Percentiles rank a stretch among this genome's conserved stretches.
These are phyloP conservation scores for Diaporthe humulicola DNA, from an alignment of 2,329 filamentous ascomycete genomes.

Conservation along the genomic window DNA sequence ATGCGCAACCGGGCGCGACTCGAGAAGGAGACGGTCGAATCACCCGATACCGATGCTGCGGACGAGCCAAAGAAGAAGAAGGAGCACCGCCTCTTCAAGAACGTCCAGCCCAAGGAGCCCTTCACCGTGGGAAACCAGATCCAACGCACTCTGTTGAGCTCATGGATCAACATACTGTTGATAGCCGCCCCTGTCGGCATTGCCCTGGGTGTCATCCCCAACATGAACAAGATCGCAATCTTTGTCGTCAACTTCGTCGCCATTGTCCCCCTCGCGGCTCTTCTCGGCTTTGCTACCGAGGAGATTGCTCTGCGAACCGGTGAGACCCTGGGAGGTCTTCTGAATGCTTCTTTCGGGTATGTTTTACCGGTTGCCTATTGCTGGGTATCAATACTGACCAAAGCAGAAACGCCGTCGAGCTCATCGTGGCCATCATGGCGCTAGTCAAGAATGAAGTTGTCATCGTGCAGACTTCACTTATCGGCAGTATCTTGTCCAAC, in stretches of 20 bases:
- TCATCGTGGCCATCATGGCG: slow-evolving; percentile 91
- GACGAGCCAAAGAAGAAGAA: slow-evolving; percentile 56
- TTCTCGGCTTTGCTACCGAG: slow-evolving; percentile 91
- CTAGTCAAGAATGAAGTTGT: slow-evolving; percentile 79
- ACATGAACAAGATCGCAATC: slow-evolving; percentile 71
- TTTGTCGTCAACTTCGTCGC: slow-evolving; percentile 96
- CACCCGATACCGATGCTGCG: slow-evolving; percentile 38
- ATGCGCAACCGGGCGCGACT: slow-evolving; percentile 40
- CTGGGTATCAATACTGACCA: slow-evolving; percentile 41
- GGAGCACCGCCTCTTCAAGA: slow-evolving; percentile 57
- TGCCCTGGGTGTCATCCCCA: slow-evolving; percentile 73
- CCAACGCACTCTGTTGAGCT: slow-evolving; percentile 81
- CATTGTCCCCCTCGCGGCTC: slow-evolving; percentile 87
- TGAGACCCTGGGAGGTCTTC: slow-evolving; percentile 87
- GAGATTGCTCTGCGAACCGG: slow-evolving; percentile 86
- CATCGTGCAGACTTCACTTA: slow-evolving; percentile 93
- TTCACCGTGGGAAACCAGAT: slow-evolving; percentile 76
- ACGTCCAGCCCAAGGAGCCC: slow-evolving; percentile 63
- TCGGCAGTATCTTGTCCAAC: slow-evolving; percentile 93
- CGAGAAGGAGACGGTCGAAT: slow-evolving; percentile 43
- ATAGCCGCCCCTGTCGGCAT: slow-evolving; percentile 85
- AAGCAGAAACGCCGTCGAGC: slow-evolving; percentile 82
- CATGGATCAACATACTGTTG: slow-evolving; percentile 88
- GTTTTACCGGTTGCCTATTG: slow-evolving; percentile 42
- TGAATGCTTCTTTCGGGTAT: slow-evolving; percentile 91